phyloP scores from a whole-genome alignment of 75 land plant genomes.

The Azolla pinnata region DNA sequence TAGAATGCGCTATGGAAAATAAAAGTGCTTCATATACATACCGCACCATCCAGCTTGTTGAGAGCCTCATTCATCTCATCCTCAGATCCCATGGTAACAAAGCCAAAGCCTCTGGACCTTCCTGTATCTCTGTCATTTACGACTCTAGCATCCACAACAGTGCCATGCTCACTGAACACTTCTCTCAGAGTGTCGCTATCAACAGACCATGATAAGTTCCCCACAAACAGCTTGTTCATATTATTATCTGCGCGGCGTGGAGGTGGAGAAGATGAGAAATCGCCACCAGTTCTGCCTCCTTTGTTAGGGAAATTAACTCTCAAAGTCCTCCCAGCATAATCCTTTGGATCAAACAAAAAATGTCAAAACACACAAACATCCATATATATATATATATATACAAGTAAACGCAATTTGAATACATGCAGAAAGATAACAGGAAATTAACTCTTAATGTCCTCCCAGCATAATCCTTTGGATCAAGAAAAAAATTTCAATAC shows the following conservation, averaged over 20 bases:
- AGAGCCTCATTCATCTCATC: conserved; percentile 59
- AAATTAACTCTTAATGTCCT: conserved; percentile 64
- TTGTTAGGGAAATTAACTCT: conserved; percentile 50
- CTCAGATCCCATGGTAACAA: conserved; percentile 58
- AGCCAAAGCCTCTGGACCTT: conserved; percentile 90
- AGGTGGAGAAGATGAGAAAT: conserved; percentile 50
- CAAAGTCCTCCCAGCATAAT: conserved; percentile 56
- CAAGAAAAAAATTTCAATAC: no score
- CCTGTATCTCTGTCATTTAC: conserved; percentile 79
- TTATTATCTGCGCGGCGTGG: conserved; percentile 20
- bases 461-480: conserved; percentile 60
- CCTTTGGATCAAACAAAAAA: no score
- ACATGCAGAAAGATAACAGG: no score
- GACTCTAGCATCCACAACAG: conserved; percentile 69
- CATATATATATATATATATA: background rate
- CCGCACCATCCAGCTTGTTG: conserved; percentile 53
- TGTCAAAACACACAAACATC: background rate
- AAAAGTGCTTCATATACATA: conserved; percentile 7
- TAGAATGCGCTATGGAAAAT: background rate
- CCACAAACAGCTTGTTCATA: conserved; percentile 59
- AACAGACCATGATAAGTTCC: conserved; percentile 82
- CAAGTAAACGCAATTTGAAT: no score
- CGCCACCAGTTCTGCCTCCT: no score
- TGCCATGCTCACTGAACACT: conserved; percentile 66
- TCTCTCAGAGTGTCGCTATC: conserved; percentile 50